Evolutionary conservation across 2,329 filamentous ascomycete species (phyloP).

Genomic region (Xylaria polymorpha): DNA sequence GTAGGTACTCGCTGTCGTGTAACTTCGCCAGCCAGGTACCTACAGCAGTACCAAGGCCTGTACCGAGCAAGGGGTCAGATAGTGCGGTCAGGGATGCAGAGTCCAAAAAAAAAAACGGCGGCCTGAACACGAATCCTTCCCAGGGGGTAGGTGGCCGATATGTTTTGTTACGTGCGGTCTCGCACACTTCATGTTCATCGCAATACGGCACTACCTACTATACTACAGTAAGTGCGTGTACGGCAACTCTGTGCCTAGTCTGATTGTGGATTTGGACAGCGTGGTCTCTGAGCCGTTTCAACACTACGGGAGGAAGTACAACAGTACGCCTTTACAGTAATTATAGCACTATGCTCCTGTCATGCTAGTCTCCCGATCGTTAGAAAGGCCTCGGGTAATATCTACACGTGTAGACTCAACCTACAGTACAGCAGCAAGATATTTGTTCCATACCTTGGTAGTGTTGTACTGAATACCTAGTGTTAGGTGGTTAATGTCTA

Average conservation of each 20-base stretch:
- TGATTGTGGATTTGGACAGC: slow-evolving; percentile 25
- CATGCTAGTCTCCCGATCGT: not conserved
- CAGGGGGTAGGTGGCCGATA: slow-evolving; percentile 20
- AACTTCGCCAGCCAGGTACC: slow-evolving; percentile 4
- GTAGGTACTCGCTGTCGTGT: slow-evolving; percentile 11
- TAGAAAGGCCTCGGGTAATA: not conserved
- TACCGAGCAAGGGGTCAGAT: slow-evolving; percentile 10
- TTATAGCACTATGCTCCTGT: not conserved
- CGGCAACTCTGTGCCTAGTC: slow-evolving; percentile 13
- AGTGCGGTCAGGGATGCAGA: slow-evolving; percentile 15
- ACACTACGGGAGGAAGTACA: not conserved
- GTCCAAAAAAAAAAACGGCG: slow-evolving; percentile 26
- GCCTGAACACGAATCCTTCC: slow-evolving; percentile 31
- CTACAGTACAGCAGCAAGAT: not conserved
- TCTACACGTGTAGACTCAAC: not conserved
- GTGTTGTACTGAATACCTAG: not conserved
- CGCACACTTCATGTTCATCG: slow-evolving; percentile 30
- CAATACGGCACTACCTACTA: slow-evolving; percentile 23
- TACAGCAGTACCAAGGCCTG: not conserved
- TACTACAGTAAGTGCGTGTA: slow-evolving; percentile 2
- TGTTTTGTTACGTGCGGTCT: slow-evolving; percentile 23
- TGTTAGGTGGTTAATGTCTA: too few relatives aligned
- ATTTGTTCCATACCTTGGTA: not conserved
- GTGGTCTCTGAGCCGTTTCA: slow-evolving; percentile 11
- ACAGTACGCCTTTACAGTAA: not conserved